Percentiles rank a stretch among this genome's conserved stretches.
phyloP scores from a whole-genome alignment of 805 yeast species.

The Barnettozyma populi region DNA sequence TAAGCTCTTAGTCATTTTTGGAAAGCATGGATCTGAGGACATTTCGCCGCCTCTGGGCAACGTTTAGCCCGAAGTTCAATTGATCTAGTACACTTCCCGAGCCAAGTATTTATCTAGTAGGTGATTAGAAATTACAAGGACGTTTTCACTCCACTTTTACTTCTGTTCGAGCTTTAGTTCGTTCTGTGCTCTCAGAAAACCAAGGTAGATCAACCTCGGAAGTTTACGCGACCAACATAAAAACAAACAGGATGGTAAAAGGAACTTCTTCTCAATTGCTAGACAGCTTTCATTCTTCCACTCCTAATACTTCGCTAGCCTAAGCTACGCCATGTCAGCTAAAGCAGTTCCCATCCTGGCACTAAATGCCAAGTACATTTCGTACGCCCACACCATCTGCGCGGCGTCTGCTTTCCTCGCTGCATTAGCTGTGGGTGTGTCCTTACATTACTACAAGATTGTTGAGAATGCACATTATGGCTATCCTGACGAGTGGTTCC shows the following conservation, averaged over 20 bases:
- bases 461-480: constrained; percentile 82
- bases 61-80: too few relatives aligned
- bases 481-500: constrained; percentile 98
- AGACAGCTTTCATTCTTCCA: not conserved
- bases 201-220: not conserved
- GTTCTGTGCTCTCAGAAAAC: too few relatives aligned
- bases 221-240: not conserved
- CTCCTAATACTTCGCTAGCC: not conserved
- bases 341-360: constrained; percentile 22
- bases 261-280: not conserved
- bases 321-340: not conserved
- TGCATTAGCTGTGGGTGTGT: constrained; percentile 70
- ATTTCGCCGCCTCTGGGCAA: too few relatives aligned
- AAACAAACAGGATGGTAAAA: too few relatives aligned
- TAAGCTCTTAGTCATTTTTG: too few relatives aligned
- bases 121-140: too few relatives aligned
- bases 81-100: too few relatives aligned
- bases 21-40: too few relatives aligned
- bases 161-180: too few relatives aligned
- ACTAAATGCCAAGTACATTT: constrained; percentile 61
- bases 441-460: constrained; percentile 80
- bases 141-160: too few relatives aligned
- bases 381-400: constrained; percentile 65
- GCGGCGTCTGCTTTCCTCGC: constrained; percentile 71
- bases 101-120: too few relatives aligned